These are phyloP conservation scores for Trichosporon sp. DNA, from an alignment of 1,284 basidiomycete genomes.

Conservation along the genomic window DNA sequence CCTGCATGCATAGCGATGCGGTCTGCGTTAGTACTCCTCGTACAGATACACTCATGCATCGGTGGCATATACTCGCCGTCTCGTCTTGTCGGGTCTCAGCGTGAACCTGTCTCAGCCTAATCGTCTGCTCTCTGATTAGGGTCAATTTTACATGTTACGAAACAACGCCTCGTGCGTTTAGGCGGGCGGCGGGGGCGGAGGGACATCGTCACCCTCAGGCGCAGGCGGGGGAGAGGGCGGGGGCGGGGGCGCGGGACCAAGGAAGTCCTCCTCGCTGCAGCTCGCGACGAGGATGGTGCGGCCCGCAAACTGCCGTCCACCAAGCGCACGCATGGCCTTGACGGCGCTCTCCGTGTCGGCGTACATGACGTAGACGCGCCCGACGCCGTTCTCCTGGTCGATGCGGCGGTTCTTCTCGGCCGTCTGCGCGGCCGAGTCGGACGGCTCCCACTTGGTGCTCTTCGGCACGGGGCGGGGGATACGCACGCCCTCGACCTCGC, in stretches of 20 bases:
- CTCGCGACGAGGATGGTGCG: slow-evolving; percentile 69
- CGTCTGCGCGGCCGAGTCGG: slow-evolving; percentile 62
- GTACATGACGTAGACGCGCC: slow-evolving; percentile 90
- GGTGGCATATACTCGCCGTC: background rate
- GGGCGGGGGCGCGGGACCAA: slow-evolving; percentile 51
- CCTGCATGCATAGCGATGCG: slow-evolving; percentile 14
- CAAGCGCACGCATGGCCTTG: slow-evolving; percentile 76
- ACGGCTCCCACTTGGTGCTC: slow-evolving; percentile 76
- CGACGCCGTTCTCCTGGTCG: slow-evolving; percentile 88
- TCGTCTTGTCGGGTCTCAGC: background rate
- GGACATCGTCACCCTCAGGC: slow-evolving; percentile 28
- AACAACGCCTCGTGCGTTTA: background rate
- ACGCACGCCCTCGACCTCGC: slow-evolving; percentile 78
- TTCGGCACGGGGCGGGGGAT: slow-evolving; percentile 78
- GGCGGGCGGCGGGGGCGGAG: slow-evolving; percentile 29
- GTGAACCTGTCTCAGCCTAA: background rate
- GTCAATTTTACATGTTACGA: background rate
- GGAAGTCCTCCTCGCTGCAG: slow-evolving; percentile 55
- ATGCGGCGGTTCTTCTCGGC: slow-evolving; percentile 61
- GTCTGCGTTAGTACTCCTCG: background rate
- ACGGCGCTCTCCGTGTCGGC: slow-evolving; percentile 65
- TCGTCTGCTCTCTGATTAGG: background rate
- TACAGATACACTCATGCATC: slow-evolving; percentile 1
- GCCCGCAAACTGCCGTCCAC: slow-evolving; percentile 88
- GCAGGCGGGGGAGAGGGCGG: slow-evolving; percentile 40